These are phyloP conservation scores for Termitomyces sp. DNA, from an alignment of 768 basidiomycete genomes.

Conservation along the genomic window DNA sequence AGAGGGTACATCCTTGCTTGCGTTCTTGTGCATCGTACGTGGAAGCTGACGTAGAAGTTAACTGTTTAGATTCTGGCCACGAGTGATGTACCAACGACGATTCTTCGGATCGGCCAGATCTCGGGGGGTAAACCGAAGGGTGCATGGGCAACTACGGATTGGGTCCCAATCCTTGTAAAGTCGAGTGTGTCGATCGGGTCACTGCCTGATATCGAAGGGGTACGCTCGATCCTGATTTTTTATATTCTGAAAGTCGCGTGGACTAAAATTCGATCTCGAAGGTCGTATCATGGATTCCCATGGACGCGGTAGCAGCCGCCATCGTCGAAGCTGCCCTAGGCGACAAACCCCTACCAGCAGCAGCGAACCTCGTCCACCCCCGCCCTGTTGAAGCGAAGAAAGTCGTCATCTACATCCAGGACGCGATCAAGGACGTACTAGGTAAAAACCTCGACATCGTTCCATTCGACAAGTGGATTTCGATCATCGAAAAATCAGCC, in stretches of 20 bases:
- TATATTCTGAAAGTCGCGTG: not conserved
- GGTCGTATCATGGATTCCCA: constrained; percentile 33
- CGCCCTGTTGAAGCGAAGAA: constrained; percentile 27
- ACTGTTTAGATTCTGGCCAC: constrained; percentile 22
- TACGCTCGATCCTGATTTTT: constrained; percentile 14
- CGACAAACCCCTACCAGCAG: constrained; percentile 11
- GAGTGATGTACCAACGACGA: constrained; percentile 26
- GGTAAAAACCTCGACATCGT: constrained; percentile 1
- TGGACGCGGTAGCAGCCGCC: constrained; percentile 22
- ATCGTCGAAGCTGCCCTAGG: constrained; percentile 29
- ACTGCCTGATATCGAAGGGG: constrained; percentile 24
- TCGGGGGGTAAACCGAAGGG: constrained; percentile 29
- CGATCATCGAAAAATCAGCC: constrained; percentile 11
- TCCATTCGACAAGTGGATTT: too few relatives aligned
- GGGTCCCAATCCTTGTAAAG: constrained; percentile 35
- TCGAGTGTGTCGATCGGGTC: constrained; percentile 25
- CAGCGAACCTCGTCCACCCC: constrained; percentile 33
- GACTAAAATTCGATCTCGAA: constrained; percentile 6
- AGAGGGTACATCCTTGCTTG: constrained; percentile 22
- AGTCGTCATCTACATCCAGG: constrained; percentile 11
- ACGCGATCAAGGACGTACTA: constrained; percentile 8
- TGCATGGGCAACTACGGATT: constrained; percentile 35
- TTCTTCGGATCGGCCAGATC: constrained; percentile 36
- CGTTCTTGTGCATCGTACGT: not conserved
- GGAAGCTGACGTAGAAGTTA: too few relatives aligned